Percentiles rank a stretch among this genome's conserved stretches.
Conservation (phyloP, 345 rosid species). For the Brassica rapa region DNA sequence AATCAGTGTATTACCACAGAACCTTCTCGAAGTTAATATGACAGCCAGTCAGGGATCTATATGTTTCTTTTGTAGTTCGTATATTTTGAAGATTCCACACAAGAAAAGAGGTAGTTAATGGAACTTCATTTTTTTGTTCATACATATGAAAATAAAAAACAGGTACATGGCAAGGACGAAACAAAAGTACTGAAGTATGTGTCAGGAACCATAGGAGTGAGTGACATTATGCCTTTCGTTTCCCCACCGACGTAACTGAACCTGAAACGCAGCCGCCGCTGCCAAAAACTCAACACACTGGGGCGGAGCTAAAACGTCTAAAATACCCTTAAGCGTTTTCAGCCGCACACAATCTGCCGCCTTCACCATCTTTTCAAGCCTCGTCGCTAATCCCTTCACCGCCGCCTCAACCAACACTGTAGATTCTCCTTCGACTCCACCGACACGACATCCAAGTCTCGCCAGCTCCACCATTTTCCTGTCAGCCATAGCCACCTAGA, state of each 20-base stretch:
- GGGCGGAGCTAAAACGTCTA: conserved; percentile 60
- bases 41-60: neutral
- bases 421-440: conserved; percentile 15
- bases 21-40: neutral
- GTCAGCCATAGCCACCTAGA: conserved; percentile 59
- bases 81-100: no score
- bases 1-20: neutral
- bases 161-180: neutral
- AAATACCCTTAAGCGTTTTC: conserved; percentile 69
- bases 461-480: conserved; percentile 66
- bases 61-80: neutral
- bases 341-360: conserved; percentile 81
- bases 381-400: conserved; percentile 42
- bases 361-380: conserved; percentile 72
- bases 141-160: neutral
- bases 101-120: neutral
- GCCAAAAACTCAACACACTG: conserved; percentile 72
- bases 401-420: conserved; percentile 53
- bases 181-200: neutral
- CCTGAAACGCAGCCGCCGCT: conserved; percentile 49
- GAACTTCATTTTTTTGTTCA: neutral
- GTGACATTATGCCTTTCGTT: conserved; percentile 20
- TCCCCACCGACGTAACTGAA: conserved; percentile 61
- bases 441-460: conserved; percentile 40
- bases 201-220: conserved; percentile 32